Base-by-base conservation (phyloP, 768 basidiomycete genomes). In the Cystofilobasidium capitatum region DNA sequence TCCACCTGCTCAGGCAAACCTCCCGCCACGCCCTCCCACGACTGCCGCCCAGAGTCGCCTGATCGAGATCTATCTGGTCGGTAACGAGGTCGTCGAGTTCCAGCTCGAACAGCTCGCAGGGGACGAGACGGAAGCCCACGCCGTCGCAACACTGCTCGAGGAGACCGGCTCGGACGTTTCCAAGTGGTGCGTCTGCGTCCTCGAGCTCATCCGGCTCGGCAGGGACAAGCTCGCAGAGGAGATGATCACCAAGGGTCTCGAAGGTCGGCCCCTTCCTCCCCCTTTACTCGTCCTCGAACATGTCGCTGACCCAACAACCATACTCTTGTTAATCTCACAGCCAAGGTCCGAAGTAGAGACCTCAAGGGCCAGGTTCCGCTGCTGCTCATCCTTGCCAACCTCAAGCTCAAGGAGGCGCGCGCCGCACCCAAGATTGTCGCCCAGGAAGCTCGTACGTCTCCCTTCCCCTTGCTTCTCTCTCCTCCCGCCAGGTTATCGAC, bases 321-420 rank as follows among this genome's bases (percentile, higher is more conserved):
- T n/a, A n/a, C 45, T 49, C 20, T 76, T 80, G 12, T 83, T 82
- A 71, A 81, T 80, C 63, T 22, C 78, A 79, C 13, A 75, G 80
- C 66, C 66, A 73, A 68, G 66, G 71, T 72, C 55, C 13, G 57
- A 59, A 26, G 70, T n/a, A 1, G 75, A 80, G 10, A 82, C 83
- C 70, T 60, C 54, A 47, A 67, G 70, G 24, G 76, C 75, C 0
- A 77, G 89, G 42, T 83, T 86, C 0, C 87, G 89, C 14, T 82
- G 91, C 71, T 87, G 88, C 73, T 83, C 87, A 22, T 97, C 54
- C 81, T 92, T 16, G 92, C 91, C 3, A 92, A 91, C 77, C 83
- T 94, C 58, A 84, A 88, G 66, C 82, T 97, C 66, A 84, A 87
- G 2, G 81, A 85, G 72, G 88, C 91, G 0, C 83, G 88, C 26